Conservation (phyloP, 805 yeast genomes). For the Saccharomycopsis babjevae region DNA sequence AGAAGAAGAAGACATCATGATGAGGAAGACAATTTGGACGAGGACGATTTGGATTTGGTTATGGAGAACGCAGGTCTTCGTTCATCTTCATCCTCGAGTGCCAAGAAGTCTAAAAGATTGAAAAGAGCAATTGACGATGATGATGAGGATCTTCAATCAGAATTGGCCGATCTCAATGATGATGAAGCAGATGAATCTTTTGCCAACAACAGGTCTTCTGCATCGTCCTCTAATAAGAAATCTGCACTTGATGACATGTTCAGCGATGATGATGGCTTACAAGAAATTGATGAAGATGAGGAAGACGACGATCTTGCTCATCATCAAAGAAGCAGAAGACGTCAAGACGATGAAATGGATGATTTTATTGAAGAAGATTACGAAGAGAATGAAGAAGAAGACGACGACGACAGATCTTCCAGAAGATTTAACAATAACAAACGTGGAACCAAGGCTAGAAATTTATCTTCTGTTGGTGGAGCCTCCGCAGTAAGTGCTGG, state of each 20-base stretch:
- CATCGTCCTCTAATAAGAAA: neutral
- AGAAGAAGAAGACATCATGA: constrained; percentile 28
- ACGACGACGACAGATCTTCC: constrained; percentile 32
- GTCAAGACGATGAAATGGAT: constrained; percentile 72
- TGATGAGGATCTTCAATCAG: constrained; percentile 25
- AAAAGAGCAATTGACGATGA: constrained; percentile 50
- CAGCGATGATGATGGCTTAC: constrained; percentile 25
- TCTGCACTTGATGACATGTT: neutral
- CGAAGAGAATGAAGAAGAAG: constrained; percentile 65
- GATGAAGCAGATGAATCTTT: constrained; percentile 31
- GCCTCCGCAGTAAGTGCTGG: neutral
- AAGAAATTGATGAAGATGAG: constrained; percentile 22
- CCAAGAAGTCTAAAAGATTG: constrained; percentile 61
- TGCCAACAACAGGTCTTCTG: neutral
- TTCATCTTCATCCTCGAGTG: constrained; percentile 23
- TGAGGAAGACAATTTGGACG: constrained; percentile 69
- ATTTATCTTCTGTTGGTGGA: neutral
- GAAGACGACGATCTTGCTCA: constrained; percentile 28
- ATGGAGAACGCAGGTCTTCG: constrained; percentile 83
- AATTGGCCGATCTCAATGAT: constrained; percentile 60
- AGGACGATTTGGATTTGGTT: constrained; percentile 86
- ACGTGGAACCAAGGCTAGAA: neutral
- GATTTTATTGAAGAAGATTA: constrained; percentile 97
- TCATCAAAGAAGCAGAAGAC: constrained; percentile 21
- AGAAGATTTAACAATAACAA: neutral